Percentiles rank a stretch among this genome's conserved stretches.
Evolutionary conservation across 768 basidiomycete species (phyloP).

Genomic region (Amanita molliuscula): DNA sequence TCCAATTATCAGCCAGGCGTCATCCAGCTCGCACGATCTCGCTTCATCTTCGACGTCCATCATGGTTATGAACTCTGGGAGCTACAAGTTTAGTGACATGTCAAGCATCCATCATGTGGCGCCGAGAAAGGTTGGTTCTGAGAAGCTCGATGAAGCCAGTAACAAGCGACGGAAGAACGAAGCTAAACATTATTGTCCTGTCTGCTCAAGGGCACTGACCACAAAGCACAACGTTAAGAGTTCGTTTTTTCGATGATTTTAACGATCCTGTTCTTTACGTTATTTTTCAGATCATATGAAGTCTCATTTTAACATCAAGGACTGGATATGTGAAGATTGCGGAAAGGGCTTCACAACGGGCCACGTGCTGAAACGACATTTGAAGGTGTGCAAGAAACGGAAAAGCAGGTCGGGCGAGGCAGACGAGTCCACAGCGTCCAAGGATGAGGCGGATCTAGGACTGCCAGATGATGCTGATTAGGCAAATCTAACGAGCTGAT

Average conservation of each 20-base stretch:
- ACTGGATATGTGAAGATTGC: background rate
- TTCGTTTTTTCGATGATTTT: background rate
- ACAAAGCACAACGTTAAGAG: constrained; percentile 5
- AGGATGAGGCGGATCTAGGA: background rate
- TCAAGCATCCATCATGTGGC: background rate
- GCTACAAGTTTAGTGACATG: background rate
- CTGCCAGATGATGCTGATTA: background rate
- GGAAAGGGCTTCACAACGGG: constrained; percentile 1
- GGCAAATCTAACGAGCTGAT: background rate
- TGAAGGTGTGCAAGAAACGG: background rate
- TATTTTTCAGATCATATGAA: background rate
- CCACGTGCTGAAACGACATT: constrained; percentile 1
- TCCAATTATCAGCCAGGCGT: background rate
- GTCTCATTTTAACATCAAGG: background rate
- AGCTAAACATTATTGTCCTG: background rate
- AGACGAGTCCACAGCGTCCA: background rate
- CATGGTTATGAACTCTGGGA: background rate
- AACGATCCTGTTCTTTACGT: background rate
- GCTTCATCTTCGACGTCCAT: background rate
- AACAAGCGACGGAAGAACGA: constrained; percentile 2
- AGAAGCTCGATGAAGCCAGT: constrained; percentile 2
- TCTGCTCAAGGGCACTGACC: background rate
- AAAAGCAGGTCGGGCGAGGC: background rate
- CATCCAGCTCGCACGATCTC: background rate
- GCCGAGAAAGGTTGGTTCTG: constrained; percentile 4